A percentile compares a stretch with the other conserved stretches of the same genome.
phyloP scores from a whole-genome alignment of 257 asterid species.

The Plectranthus barbatus region DNA sequence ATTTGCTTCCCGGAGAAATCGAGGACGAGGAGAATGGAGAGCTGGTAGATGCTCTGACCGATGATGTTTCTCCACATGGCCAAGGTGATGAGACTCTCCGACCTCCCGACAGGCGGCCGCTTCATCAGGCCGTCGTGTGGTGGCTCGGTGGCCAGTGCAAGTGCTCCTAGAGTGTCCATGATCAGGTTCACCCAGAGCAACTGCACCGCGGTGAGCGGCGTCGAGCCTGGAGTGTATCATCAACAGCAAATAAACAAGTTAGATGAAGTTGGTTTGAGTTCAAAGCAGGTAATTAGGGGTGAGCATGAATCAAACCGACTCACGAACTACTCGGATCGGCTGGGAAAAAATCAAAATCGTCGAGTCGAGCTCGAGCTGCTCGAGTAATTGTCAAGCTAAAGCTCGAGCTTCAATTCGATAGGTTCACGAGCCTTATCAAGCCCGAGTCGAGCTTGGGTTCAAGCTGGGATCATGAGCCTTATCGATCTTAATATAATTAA shows the following conservation, averaged over 20 bases:
- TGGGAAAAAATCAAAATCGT: no score
- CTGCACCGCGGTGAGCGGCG: constrained; percentile 96
- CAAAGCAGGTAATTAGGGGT: background rate
- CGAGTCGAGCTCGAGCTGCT: no score
- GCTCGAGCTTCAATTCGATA: no score
- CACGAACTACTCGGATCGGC: no score
- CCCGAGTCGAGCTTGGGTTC: no score
- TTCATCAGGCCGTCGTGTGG: constrained; percentile 85
- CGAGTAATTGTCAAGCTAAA: no score
- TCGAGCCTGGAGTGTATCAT: constrained; percentile 50
- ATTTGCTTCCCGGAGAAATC: constrained; percentile 56
- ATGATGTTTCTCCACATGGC: constrained; percentile 94
- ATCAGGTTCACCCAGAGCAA: constrained; percentile 97
- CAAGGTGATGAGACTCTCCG: constrained; percentile 64
- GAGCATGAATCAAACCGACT: no score
- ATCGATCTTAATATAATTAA: no score
- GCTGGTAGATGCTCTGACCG: constrained; percentile 84
- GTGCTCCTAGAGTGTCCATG: constrained; percentile 97
- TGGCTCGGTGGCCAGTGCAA: constrained; percentile 98
- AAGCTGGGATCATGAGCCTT: no score
- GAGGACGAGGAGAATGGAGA: constrained; percentile 60
- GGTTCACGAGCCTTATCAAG: no score
- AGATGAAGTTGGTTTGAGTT: background rate
- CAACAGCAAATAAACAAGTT: background rate
- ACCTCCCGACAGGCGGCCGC: constrained; percentile 70